Evolutionary conservation across 305 asterid species (phyloP), one percentile per base, ranked within the genome.

Genomic region (Stenogyne calaminthoides): DNA sequence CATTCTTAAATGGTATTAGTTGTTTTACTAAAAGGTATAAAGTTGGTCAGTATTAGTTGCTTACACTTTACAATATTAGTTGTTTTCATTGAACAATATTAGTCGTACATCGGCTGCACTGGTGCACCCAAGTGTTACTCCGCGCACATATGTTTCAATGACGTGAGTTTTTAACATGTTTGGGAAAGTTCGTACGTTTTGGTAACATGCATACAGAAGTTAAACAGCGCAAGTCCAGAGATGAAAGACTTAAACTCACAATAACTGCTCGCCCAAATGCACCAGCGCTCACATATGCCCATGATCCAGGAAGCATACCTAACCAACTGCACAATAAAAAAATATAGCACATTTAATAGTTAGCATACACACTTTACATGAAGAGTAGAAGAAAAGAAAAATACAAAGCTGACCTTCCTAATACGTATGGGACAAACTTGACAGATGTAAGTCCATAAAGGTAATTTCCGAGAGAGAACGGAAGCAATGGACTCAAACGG

Each of bases 251-350:
- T 58, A 58, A 71, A 86, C 98, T 91, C 83, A 94, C 98, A 71
- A 94, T 86, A 70, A 94, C 79, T 73, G 97, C 97, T 59, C 99
- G 91, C 67, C 97, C 97, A 77, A 91, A 91, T 75, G 99, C 99
- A 47, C 97, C 99, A 6, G 99, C 99, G 64, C 95, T 94, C 80
- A 94, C 99, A 61, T 94, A 94, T 6, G 97, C 99, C 99, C 99
- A 94, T 60, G 97, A 57, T 72, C 99, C 99, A 0, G 99, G 97
- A 78, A 94, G 97, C 97, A 91, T 91, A 67, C 99, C 99, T 60
- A 94, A 76, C 97, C 99, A 94, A 79, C 99, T 94, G 91, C 85
- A 74, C 16, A 12, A 65, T 32, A 76, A 47, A 60, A 68, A 60
- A 7, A 44, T n/a, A 44, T 47, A 2, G 2, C 67, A 6, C 15